Percentiles rank a stretch among this genome's conserved stretches.
Conservation (phyloP, 2,329 filamentous ascomycete genomes). For the Pseudopithomyces chartarum region DNA sequence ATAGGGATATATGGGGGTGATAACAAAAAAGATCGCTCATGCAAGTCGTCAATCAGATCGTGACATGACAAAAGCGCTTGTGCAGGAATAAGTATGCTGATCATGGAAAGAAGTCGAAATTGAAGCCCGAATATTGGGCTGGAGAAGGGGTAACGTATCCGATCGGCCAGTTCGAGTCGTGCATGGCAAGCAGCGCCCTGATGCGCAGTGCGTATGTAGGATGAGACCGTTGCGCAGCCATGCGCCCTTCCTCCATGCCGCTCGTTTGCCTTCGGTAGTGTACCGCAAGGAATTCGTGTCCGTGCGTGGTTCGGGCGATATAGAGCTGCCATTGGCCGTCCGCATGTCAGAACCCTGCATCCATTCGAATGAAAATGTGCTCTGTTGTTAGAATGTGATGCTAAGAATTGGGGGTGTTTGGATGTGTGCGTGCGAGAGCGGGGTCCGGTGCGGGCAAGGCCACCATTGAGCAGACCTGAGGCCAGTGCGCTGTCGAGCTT, state of each 20-base stretch:
- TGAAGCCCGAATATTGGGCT: background rate
- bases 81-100: constrained; percentile 35
- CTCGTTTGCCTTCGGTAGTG: constrained; percentile 19
- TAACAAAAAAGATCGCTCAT: constrained; percentile 22
- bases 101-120: constrained; percentile 13
- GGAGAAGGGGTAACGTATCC: background rate
- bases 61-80: constrained; percentile 24
- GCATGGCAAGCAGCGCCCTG: background rate
- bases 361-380: constrained; percentile 23
- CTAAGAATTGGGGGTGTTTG: constrained; percentile 9
- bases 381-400: constrained; percentile 11
- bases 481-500: constrained; percentile 14
- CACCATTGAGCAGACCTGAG: constrained; percentile 1
- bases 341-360: constrained; percentile 11
- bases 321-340: constrained; percentile 15
- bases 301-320: constrained; percentile 27
- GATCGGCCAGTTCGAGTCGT: background rate
- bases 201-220: constrained; percentile 10
- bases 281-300: constrained; percentile 19
- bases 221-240: constrained; percentile 10
- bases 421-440: constrained; percentile 3
- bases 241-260: constrained; percentile 18
- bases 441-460: constrained; percentile 5
- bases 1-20: constrained; percentile 15
- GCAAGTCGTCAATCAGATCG: constrained; percentile 31